Evolutionary conservation across 2,329 filamentous ascomycete species (phyloP), one percentile per base, ranked within the genome.

Genomic region (Ascochyta viciae-villosae): DNA sequence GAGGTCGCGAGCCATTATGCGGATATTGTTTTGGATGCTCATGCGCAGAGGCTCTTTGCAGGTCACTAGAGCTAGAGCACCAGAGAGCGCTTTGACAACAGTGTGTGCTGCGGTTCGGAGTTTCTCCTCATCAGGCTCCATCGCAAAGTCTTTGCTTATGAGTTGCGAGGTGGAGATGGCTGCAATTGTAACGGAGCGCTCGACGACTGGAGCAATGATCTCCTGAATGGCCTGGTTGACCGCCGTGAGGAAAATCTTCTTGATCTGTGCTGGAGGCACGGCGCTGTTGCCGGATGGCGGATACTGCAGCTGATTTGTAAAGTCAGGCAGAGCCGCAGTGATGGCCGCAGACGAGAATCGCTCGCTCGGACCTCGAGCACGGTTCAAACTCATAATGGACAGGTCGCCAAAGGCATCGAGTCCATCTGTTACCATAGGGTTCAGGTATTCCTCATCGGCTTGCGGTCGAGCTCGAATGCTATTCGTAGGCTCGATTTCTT

Each of bases 1-100:
- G 37, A 85, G 78, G 46, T 85, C 84, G 54, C 84, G 81, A 49
- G 91, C 89, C 50, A 91, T 87, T 34, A 96, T 84, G n/a, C 95
- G 89, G 75, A 99, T 92, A 72, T 98, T 96, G 77, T 98, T 99
- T 50, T 90, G 96, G 76, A 99, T 96, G 78, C 96, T 98, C 75
- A 96, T 95, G 58, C 95, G 88, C 15, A 99, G 82, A 15, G 95
- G 95, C 75, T 99, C 95, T 77, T 98, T 99, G 73, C 93, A 98
- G 3, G 95, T 99, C n/a, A 99, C 95, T 29, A 97, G 84, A 13
- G 95, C 95, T 51, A 99, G 83, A 70, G 92, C 96, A 35, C 95
- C 95, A 23, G 95, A 94, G 24, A 96, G 90, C 46, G 93, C 89
- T 77, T 96, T 95, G 41, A 96, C 95, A 87, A 98, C 96, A 61